Base-by-base conservation (phyloP, 176 grass and related monocot species). In the Carex cristatella region DNA sequence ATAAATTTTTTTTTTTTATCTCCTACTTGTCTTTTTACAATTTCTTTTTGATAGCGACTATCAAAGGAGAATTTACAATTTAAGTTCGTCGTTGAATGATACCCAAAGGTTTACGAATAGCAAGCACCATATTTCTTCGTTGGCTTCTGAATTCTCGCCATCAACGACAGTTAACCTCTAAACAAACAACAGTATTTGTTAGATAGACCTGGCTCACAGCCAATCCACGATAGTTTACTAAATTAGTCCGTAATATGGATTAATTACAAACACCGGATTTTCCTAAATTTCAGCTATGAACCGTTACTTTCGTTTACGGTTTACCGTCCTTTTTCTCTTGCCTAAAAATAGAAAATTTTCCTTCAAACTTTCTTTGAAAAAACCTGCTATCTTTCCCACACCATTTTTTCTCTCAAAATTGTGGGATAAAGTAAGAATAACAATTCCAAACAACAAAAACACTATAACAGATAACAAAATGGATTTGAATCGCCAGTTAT, bases 251-350 rank as follows among this genome's bases (percentile, higher is more conserved):
- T 57, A 18, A 57, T 16, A 78, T 12, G 12, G 56, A 56, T 78
- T 78, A 15, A 33, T 54, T 57, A 2, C 74, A 16, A 18, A 16
- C 27, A 78, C 74, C 74, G 48, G 27, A 4, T 35, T 44, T 78
- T 33, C 5, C 28, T 13, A 78, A 32, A 5, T 32, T 33, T 55
- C 10, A 57, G 12, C 27, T 78, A 16, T 48, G 10, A 2, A 28
- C 46, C 4, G 40, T 53, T 74, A 13, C 9, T 5, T 53, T n/a
- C 4, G 7, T 19, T 70, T n/a, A 27, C 14, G 67, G 44, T 75
- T 76, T 53, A 76, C 71, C 71, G 46, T 76, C 4, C 71, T 28
- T 76, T 76, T 48, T 76, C n/a, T 31, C 72, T 76, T 13, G 48
- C 27, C 72, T 76, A 76, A 76, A 76, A 76, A 76, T 32, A 32